Percentiles rank a stretch among this genome's conserved stretches.
Conservation (phyloP, 441 rosid species). For the Bruguiera hainesii region DNA sequence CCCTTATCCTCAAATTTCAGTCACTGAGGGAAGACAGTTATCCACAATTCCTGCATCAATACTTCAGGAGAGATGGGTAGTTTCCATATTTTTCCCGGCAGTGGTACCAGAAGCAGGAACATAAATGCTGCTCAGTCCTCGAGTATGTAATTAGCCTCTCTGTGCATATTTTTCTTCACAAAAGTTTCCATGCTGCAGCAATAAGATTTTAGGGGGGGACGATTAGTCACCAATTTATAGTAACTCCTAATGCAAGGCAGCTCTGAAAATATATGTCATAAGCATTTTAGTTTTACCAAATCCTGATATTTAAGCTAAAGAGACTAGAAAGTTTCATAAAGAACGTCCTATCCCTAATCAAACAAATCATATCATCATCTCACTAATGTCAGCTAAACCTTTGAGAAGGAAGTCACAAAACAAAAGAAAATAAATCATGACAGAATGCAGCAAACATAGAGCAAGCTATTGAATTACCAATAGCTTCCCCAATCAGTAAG, state of each 20-base stretch:
- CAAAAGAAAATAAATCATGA: background rate
- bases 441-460: background rate
- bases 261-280: background rate
- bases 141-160: background rate
- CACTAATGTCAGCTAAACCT: background rate
- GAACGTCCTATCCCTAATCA: too few species aligned
- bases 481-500: background rate
- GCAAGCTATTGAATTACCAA: background rate
- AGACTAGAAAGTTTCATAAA: too few species aligned
- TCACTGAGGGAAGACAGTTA: slow-evolving; percentile 17
- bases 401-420: background rate
- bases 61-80: slow-evolving; percentile 6
- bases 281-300: too few species aligned
- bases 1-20: slow-evolving; percentile 33
- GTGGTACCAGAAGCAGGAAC: slow-evolving; percentile 14
- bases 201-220: background rate
- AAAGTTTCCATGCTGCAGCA: slow-evolving; percentile 56
- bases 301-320: too few species aligned
- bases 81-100: background rate
- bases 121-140: slow-evolving; percentile 22
- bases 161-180: slow-evolving; percentile 28
- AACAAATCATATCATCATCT: background rate
- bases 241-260: background rate
- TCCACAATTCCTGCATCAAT: slow-evolving; percentile 34
- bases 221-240: background rate